Evolutionary conservation across 83 land plant species (phyloP).

Genomic region (Picea engelmannii): DNA sequence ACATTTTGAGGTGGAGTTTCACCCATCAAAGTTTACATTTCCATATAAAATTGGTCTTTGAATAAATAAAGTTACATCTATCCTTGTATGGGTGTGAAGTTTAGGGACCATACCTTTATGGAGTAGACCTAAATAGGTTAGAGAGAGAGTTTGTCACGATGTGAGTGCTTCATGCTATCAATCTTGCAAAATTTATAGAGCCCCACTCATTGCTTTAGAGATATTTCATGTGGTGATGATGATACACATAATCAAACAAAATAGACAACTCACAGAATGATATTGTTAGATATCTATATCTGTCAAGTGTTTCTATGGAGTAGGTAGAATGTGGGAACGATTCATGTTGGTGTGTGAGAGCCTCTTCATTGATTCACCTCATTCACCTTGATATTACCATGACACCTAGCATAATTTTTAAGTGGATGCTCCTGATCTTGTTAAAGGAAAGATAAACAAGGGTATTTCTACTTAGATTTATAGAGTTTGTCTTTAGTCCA

Average conservation of each 20-base stretch:
- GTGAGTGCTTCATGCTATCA: neutral
- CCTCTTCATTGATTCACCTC: neutral
- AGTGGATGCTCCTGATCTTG: neutral
- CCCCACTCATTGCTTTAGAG: neutral
- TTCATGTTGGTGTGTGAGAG: neutral
- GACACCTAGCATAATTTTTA: neutral
- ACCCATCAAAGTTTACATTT: too few species aligned
- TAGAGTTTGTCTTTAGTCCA: neutral
- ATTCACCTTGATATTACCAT: neutral
- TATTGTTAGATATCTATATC: neutral
- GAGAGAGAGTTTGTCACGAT: neutral
- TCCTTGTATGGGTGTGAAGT: neutral
- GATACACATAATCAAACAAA: neutral
- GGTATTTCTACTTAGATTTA: neutral
- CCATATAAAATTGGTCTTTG: too few species aligned
- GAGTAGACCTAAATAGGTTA: too few species aligned
- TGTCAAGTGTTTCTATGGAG: neutral
- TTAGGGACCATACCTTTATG: neutral
- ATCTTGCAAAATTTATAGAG: too few species aligned
- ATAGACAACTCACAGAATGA: neutral
- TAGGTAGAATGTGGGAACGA: neutral
- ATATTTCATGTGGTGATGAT: neutral
- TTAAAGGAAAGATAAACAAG: neutral
- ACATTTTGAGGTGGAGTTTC: too few species aligned
- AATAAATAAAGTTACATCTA: too few species aligned